These are phyloP conservation scores for Komagataea norvegica DNA, from an alignment of 1,139 yeast species.

Conservation along the genomic window DNA sequence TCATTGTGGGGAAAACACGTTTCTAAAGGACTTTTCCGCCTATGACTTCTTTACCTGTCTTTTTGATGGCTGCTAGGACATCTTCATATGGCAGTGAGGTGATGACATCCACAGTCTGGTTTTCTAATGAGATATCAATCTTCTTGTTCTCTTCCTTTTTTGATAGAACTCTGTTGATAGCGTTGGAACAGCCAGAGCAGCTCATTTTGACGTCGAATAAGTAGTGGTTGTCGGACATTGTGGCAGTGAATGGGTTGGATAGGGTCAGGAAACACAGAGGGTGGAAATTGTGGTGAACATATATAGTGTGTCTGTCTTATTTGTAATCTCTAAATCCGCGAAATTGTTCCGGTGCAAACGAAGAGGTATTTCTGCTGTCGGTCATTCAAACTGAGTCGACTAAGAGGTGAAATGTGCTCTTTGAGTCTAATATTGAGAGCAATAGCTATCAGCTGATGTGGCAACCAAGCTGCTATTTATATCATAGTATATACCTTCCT, in stretches of 20 bases:
- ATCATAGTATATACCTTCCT: no score
- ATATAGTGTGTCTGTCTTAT: no score
- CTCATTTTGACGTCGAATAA: conserved; percentile 77
- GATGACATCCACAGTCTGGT: conserved; percentile 77
- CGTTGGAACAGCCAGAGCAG: conserved; percentile 84
- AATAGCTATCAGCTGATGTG: no score
- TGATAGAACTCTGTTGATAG: conserved; percentile 73
- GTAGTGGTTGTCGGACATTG: conserved; percentile 53
- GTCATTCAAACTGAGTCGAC: no score
- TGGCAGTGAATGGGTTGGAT: conserved; percentile 2
- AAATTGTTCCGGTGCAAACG: no score
- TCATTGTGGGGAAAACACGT: background rate
- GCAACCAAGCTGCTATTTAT: no score
- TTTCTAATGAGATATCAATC: conserved; percentile 69
- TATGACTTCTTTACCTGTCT: conserved; percentile 84
- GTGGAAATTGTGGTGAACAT: background rate
- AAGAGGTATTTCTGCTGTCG: no score
- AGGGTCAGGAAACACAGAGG: background rate
- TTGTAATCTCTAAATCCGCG: no score
- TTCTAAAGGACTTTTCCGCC: conserved; percentile 45
- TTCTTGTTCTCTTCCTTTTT: conserved; percentile 71
- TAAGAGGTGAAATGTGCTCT: no score
- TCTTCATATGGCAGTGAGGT: conserved; percentile 68
- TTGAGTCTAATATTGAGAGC: no score
- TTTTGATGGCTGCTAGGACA: conserved; percentile 71